Base-by-base conservation (phyloP, 2,329 filamentous ascomycete species). In the Paramyrothecium roridum region DNA sequence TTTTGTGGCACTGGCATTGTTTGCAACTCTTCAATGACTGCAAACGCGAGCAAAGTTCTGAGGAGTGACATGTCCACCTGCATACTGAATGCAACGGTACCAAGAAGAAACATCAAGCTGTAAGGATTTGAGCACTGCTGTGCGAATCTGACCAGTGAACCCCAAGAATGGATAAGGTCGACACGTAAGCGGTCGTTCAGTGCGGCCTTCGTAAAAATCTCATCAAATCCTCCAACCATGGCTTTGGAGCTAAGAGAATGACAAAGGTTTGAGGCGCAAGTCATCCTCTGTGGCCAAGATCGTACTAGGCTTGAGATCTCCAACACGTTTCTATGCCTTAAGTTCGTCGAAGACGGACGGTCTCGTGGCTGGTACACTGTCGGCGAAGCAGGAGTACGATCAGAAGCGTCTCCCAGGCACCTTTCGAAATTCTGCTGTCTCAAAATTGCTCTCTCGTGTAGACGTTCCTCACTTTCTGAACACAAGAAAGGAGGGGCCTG, bases 41-140 rank as follows among this genome's bases (percentile, higher is more conserved):
- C 56, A 47, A 58, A 62, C 3, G 63, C 63, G 12, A 65, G 46
- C 37, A 65, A 23, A 12, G 61, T 57, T 11, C 62, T 58, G 40
- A 65, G 48, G 17, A 65, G 56, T 6, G 57, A 46, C 49, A 65
- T 57, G 3, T 61, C 58, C 1, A 57, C 57, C 34, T 65, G 59
- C 3, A 59, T 22, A 11, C 57, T 57, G 21, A 65, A 65, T 3
- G 63, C 58, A 54, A 65, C 65, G 8, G 55, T 56, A 1, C 57
- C 63, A 46, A 65, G 17, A 3, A 65, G 33, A 17, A 59, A 65
- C 63, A 65, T 64, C 23, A 65, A 54, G 46, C 54, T 54, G 37
- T 63, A 62, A 7, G 52, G 55, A 33, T 60, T 53, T 6, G 49
- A 17, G 2, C 53, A 43, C 8, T 58, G 37, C 12, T 54, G 61